Evolutionary conservation across 257 asterid genomes (phyloP).

Genomic region (Gentiana dahurica): DNA sequence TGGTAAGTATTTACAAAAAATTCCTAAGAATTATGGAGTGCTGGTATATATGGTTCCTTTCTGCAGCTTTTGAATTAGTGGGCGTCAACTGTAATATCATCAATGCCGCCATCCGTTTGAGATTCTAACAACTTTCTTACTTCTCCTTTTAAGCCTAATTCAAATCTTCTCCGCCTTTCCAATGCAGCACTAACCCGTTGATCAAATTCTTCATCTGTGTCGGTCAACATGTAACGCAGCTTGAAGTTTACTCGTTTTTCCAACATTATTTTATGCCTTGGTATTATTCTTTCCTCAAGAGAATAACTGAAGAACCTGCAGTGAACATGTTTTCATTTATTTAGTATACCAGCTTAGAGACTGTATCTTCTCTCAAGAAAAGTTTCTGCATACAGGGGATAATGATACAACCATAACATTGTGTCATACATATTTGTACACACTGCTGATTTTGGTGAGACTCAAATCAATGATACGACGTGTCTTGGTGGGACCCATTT

Average conservation of each 20-base stretch:
- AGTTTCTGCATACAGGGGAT: too few relatives aligned
- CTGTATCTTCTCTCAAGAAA: not conserved
- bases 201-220: conserved; percentile 66
- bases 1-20: not conserved
- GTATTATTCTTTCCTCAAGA: conserved; percentile 67
- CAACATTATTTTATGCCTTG: conserved; percentile 66
- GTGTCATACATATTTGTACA: too few relatives aligned
- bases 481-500: too few relatives aligned
- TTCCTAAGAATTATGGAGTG: too few relatives aligned
- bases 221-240: conserved; percentile 63
- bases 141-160: conserved; percentile 33
- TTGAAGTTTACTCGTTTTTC: conserved; percentile 67
- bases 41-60: too few relatives aligned
- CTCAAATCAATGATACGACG: too few relatives aligned
- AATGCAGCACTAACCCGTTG: conserved; percentile 45
- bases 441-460: too few relatives aligned
- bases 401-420: too few relatives aligned
- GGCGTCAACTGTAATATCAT: too few relatives aligned
- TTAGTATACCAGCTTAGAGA: not conserved
- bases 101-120: conserved; percentile 5
- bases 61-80: not conserved
- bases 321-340: not conserved
- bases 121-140: conserved; percentile 11
- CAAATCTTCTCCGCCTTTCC: conserved; percentile 59
- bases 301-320: conserved; percentile 95